Evolutionary conservation across 2,329 filamentous ascomycete genomes (phyloP).

Genomic region (Cordyceps militaris): DNA sequence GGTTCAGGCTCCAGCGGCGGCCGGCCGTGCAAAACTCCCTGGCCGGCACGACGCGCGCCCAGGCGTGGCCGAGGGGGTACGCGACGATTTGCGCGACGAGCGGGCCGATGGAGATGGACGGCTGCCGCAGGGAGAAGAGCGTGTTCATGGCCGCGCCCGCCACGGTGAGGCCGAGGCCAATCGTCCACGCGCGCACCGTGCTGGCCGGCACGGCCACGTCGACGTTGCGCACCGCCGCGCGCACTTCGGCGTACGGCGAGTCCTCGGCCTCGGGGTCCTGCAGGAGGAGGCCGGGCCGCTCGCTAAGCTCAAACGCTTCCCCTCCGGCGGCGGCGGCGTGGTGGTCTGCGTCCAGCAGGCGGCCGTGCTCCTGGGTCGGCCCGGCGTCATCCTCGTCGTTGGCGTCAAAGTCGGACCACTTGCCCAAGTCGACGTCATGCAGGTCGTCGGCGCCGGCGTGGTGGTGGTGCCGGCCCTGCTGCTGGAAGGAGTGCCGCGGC

Average conservation of each 20-base stretch:
- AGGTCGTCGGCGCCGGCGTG: neutral
- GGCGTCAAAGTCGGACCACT: constrained; percentile 7
- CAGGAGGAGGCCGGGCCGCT: constrained; percentile 17
- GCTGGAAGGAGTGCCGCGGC: constrained; percentile 10
- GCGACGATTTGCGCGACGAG: constrained; percentile 58
- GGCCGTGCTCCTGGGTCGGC: constrained; percentile 43
- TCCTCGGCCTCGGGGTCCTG: constrained; percentile 42
- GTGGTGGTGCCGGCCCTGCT: neutral
- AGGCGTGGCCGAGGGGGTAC: constrained; percentile 55
- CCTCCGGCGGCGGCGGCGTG: constrained; percentile 24
- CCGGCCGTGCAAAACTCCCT: constrained; percentile 46
- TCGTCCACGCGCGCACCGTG: constrained; percentile 58
- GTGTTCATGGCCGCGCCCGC: constrained; percentile 56
- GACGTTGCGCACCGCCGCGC: constrained; percentile 56
- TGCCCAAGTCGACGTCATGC: neutral
- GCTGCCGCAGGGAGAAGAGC: constrained; percentile 54
- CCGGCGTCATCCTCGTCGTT: neutral
- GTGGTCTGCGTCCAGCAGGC: constrained; percentile 48
- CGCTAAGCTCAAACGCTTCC: constrained; percentile 6
- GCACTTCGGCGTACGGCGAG: constrained; percentile 61
- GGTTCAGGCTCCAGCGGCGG: constrained; percentile 51
- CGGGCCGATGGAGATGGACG: constrained; percentile 53
- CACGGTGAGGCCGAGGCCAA: constrained; percentile 50
- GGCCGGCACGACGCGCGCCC: constrained; percentile 49
- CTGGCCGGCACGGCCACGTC: constrained; percentile 61